Conservation (phyloP, 352 stramenopile species). For the Pythium aquatile region DNA sequence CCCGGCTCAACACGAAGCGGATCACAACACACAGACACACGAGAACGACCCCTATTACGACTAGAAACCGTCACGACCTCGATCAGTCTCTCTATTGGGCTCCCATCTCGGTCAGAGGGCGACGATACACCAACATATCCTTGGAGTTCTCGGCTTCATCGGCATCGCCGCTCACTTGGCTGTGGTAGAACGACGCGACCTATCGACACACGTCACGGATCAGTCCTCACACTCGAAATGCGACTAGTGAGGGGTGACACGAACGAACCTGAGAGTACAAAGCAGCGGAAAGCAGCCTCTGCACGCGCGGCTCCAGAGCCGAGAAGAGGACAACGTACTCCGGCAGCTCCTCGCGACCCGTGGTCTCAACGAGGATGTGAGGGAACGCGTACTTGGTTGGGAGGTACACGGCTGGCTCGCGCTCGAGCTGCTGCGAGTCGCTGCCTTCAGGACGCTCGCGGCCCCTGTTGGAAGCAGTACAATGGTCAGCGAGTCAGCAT, state of each 20-base stretch:
- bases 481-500: neutral
- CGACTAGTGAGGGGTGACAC: neutral
- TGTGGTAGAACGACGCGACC: conserved; percentile 64
- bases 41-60: neutral
- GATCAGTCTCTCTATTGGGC: neutral
- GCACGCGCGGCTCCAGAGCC: conserved; percentile 47
- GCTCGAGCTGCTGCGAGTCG: conserved; percentile 67
- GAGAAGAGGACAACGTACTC: conserved; percentile 70
- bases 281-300: conserved; percentile 36
- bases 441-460: conserved; percentile 53
- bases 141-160: conserved; percentile 54
- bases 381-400: conserved; percentile 50
- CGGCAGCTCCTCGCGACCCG: conserved; percentile 36
- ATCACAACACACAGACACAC: neutral
- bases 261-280: conserved; percentile 45
- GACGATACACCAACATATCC: conserved; percentile 71
- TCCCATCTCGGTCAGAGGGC: conserved; percentile 6
- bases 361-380: conserved; percentile 22
- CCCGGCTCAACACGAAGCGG: no score
- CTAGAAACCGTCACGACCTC: neutral
- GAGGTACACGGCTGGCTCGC: conserved; percentile 50
- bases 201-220: conserved; percentile 13
- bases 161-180: conserved; percentile 65
- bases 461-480: conserved; percentile 37
- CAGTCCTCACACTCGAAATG: no score